These are phyloP conservation scores for Flaveria bidentis DNA, from an alignment of 129 eudicot species.

Conservation along the genomic window DNA sequence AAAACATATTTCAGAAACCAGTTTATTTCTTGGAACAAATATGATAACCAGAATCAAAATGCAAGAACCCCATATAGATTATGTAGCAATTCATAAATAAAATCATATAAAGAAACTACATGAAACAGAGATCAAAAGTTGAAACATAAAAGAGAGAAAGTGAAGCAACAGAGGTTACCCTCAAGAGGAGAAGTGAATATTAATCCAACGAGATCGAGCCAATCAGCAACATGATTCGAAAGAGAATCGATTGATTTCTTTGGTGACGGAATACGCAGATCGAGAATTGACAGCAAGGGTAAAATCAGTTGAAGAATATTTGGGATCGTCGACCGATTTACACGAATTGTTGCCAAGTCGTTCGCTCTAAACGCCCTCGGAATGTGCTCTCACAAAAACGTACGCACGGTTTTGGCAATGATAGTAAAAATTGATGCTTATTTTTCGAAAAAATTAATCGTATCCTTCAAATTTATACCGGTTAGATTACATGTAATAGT, in stretches of 20 bases:
- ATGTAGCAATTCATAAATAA: not conserved
- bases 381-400: constrained; percentile 28
- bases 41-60: not conserved
- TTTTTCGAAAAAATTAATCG: no score
- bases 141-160: not conserved
- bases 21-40: constrained; percentile 2
- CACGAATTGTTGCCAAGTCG: constrained; percentile 4
- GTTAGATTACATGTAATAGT: no score
- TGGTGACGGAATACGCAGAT: not conserved
- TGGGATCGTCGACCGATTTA: constrained; percentile 19
- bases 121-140: constrained; percentile 2
- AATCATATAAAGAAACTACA: not conserved
- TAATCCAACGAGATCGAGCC: constrained; percentile 12
- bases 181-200: not conserved
- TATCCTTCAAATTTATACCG: no score
- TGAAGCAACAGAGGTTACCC: constrained; percentile 23
- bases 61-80: constrained; percentile 3
- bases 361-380: constrained; percentile 35
- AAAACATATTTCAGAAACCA: not conserved
- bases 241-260: constrained; percentile 17
- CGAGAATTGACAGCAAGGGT: not conserved
- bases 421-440: no score
- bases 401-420: not conserved
- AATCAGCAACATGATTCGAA: constrained; percentile 14
- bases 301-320: not conserved